These are phyloP conservation scores for Aspergillus pseudoviridinutans DNA, from an alignment of 2,329 filamentous ascomycete species.

Conservation along the genomic window DNA sequence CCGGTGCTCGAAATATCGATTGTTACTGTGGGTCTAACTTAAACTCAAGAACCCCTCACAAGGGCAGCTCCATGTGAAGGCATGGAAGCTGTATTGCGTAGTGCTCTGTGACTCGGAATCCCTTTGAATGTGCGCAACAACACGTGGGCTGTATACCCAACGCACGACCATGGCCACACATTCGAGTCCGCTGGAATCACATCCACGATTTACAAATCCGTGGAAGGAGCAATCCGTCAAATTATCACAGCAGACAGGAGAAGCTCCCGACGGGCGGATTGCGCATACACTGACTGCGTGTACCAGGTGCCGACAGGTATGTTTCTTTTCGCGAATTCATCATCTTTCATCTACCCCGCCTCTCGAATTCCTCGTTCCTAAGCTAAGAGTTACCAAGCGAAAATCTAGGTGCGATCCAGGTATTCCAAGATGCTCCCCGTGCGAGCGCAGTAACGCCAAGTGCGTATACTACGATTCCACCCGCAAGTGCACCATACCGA, in stretches of 20 bases:
- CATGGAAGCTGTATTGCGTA: constrained; percentile 10
- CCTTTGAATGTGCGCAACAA: neutral
- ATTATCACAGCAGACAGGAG: constrained; percentile 24
- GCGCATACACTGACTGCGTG: constrained; percentile 49
- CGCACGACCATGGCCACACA: constrained; percentile 20
- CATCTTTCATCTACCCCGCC: constrained; percentile 3
- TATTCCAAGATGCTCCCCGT: constrained; percentile 85
- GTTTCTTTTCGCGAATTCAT: constrained; percentile 14
- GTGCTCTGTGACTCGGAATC: neutral
- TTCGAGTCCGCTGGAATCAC: constrained; percentile 9
- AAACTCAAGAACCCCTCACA: neutral
- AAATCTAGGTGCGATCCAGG: constrained; percentile 96
- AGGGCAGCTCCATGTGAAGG: constrained; percentile 3
- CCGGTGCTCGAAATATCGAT: constrained; percentile 9
- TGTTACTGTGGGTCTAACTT: constrained; percentile 7
- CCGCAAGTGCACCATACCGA: constrained; percentile 79
- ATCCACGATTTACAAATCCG: constrained; percentile 23
- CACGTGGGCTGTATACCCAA: constrained; percentile 1
- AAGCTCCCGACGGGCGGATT: constrained; percentile 36
- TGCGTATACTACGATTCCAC: constrained; percentile 95
- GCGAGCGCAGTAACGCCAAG: constrained; percentile 81
- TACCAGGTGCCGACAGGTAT: constrained; percentile 48
- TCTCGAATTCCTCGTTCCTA: neutral
- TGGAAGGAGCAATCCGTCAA: constrained; percentile 25
- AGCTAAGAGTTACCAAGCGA: constrained; percentile 54